phyloP scores from a whole-genome alignment of 2,329 filamentous ascomycete genomes.

The Aspergillus brasiliensis region DNA sequence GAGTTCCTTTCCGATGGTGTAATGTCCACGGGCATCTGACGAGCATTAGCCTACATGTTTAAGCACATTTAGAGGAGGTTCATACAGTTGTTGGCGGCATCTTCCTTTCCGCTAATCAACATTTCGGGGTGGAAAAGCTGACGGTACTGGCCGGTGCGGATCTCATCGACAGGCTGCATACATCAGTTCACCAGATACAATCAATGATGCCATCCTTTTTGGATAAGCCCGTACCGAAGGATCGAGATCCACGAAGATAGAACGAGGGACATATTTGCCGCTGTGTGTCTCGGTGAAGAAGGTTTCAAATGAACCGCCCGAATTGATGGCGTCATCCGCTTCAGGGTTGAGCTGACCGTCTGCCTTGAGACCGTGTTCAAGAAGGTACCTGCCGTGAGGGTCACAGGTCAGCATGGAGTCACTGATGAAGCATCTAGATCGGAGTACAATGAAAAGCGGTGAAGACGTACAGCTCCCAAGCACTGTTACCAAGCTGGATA shows the following conservation, averaged over 20 bases:
- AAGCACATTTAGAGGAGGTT: neutral
- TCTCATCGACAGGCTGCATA: conserved; percentile 64
- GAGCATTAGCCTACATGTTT: conserved; percentile 17
- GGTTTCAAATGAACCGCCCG: conserved; percentile 63
- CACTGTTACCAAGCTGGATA: conserved; percentile 67
- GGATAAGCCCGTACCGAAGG: conserved; percentile 54
- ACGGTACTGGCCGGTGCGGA: conserved; percentile 64
- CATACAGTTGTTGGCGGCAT: conserved; percentile 68
- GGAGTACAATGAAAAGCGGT: conserved; percentile 30
- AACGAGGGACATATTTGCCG: conserved; percentile 69
- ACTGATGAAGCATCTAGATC: neutral
- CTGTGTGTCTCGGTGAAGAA: conserved; percentile 67
- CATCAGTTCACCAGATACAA: conserved; percentile 14
- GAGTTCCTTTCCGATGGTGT: conserved; percentile 69
- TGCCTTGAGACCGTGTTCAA: conserved; percentile 65
- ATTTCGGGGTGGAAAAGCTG: conserved; percentile 67
- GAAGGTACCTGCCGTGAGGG: conserved; percentile 56
- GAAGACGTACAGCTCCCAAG: conserved; percentile 66
- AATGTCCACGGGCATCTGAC: conserved; percentile 67
- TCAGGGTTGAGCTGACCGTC: conserved; percentile 63
- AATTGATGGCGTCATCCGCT: conserved; percentile 53
- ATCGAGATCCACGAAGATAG: conserved; percentile 68
- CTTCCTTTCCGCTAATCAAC: conserved; percentile 68
- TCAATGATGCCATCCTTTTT: neutral
- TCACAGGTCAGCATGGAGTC: neutral